These are phyloP conservation scores for peach (Prunus persica) DNA, from an alignment of 306 rosid species.

Conservation along the genomic window DNA sequence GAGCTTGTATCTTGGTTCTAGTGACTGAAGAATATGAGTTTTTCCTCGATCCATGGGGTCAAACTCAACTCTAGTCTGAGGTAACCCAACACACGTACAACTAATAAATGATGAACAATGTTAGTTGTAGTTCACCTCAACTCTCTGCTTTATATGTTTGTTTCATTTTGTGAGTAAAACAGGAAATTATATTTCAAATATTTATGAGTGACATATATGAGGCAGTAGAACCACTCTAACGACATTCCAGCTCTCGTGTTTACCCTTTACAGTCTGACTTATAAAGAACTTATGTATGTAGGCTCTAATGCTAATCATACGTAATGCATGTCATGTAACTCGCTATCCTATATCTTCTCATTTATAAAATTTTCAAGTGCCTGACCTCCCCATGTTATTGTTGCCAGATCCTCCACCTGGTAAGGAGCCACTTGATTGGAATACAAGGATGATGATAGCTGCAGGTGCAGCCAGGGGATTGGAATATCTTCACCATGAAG, in stretches of 20 bases:
- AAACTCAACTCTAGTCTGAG: background rate
- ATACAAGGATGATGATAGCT: constrained; percentile 66
- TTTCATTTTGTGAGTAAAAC: background rate
- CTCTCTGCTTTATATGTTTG: background rate
- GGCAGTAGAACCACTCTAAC: background rate
- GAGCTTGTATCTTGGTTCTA: background rate
- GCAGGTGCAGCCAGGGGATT: constrained; percentile 67
- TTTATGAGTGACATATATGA: background rate
- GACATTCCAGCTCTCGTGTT: background rate
- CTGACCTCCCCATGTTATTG: background rate
- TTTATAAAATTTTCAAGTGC: constrained; percentile 7
- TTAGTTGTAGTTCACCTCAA: background rate
- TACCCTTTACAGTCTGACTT: background rate
- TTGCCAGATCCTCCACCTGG: constrained; percentile 35
- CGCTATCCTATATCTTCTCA: background rate
- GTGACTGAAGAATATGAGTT: background rate
- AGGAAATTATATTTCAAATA: background rate
- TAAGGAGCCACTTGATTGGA: constrained; percentile 55
- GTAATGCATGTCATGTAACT: background rate
- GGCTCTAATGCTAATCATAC: background rate
- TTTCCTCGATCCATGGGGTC: background rate
- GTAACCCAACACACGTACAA: background rate
- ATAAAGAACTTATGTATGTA: too few species aligned
- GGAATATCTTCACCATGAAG: constrained; percentile 60
- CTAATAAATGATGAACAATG: background rate